These are phyloP conservation scores for Leccinum boreale DNA, from an alignment of 768 basidiomycete genomes.

Conservation along the genomic window DNA sequence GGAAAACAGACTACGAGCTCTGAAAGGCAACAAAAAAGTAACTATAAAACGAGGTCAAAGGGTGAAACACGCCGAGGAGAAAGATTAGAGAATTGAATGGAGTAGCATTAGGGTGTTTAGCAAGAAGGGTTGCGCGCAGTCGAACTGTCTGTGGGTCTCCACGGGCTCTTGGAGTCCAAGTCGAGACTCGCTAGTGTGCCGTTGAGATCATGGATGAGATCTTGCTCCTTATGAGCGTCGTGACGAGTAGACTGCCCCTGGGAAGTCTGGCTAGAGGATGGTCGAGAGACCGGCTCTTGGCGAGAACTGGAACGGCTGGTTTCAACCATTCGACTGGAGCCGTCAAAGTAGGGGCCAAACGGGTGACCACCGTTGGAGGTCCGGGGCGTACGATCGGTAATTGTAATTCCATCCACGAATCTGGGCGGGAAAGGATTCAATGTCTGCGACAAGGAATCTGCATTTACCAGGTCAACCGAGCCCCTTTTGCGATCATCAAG, in stretches of 20 bases:
- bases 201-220: slow-evolving; percentile 66
- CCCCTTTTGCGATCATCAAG: slow-evolving; percentile 36
- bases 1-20: slow-evolving; percentile 17
- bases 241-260: slow-evolving; percentile 22
- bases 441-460: slow-evolving; percentile 46
- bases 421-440: slow-evolving; percentile 51
- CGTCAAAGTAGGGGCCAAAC: slow-evolving; percentile 43
- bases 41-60: slow-evolving; percentile 24
- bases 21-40: slow-evolving; percentile 9
- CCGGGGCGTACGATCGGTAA: slow-evolving; percentile 36
- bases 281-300: slow-evolving; percentile 51
- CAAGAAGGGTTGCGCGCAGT: slow-evolving; percentile 17
- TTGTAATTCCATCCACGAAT: slow-evolving; percentile 44
- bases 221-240: slow-evolving; percentile 39
- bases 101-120: slow-evolving; percentile 14
- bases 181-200: slow-evolving; percentile 75
- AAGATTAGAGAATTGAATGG: slow-evolving; percentile 6
- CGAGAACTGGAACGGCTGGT: slow-evolving; percentile 41
- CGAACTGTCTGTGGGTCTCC: slow-evolving; percentile 28
- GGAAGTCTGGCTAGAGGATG: slow-evolving; percentile 45
- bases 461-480: slow-evolving; percentile 32
- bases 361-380: slow-evolving; percentile 46
- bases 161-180: slow-evolving; percentile 45
- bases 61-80: slow-evolving; percentile 9
- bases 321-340: slow-evolving; percentile 36